phyloP scores from a whole-genome alignment of 2,329 filamentous ascomycete species.

The Podosphaera aphanis region DNA sequence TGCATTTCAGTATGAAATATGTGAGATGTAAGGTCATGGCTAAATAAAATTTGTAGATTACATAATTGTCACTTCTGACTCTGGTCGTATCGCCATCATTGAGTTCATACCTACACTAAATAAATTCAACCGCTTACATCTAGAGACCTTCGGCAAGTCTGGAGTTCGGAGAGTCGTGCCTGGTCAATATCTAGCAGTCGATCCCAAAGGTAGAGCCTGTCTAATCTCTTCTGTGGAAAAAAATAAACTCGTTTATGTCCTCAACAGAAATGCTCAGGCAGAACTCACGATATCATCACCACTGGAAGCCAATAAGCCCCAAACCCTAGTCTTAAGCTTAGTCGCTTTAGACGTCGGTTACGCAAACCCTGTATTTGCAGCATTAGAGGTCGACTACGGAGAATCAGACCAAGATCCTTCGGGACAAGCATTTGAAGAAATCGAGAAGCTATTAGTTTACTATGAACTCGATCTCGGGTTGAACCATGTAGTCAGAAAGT shows the following conservation, averaged over 20 bases:
- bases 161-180: conserved; percentile 82
- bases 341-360: conserved; percentile 86
- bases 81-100: conserved; percentile 78
- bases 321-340: conserved; percentile 71
- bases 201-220: conserved; percentile 87
- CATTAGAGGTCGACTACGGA: conserved; percentile 79
- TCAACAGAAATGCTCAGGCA: conserved; percentile 85
- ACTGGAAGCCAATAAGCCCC: conserved; percentile 81
- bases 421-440: conserved; percentile 54
- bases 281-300: conserved; percentile 94
- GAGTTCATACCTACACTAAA: conserved; percentile 78
- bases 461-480: conserved; percentile 92
- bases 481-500: conserved; percentile 91
- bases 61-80: conserved; percentile 86
- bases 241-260: conserved; percentile 97
- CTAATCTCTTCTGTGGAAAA: conserved; percentile 89
- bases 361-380: conserved; percentile 88
- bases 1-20: not conserved
- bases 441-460: conserved; percentile 83
- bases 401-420: conserved; percentile 80
- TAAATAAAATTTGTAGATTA: conserved; percentile 42
- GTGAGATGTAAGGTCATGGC: conserved; percentile 5
- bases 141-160: conserved; percentile 97
- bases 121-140: conserved; percentile 66
- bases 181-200: conserved; percentile 84